A percentile compares a stretch with the other conserved stretches of the same genome.
These are phyloP conservation scores for Neurospora sp. DNA, from an alignment of 495 filamentous ascomycete species.

Conservation along the genomic window DNA sequence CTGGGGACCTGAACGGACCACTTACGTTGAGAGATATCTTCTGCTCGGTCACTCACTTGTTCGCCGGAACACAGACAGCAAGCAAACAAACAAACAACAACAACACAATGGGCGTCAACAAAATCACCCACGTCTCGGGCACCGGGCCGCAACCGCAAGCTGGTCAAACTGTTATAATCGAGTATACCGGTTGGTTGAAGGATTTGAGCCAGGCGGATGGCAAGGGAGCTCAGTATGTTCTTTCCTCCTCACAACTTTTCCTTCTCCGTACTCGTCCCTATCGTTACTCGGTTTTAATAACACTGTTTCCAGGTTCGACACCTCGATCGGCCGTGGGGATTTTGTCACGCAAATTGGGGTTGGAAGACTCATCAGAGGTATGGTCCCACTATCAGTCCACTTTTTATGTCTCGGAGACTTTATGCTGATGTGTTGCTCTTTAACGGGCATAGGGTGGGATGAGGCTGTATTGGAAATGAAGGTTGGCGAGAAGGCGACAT, in stretches of 20 bases:
- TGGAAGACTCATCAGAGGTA: constrained; percentile 72
- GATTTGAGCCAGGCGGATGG: constrained; percentile 42
- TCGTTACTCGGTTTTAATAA: background rate
- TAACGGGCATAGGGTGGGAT: constrained; percentile 60
- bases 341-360: constrained; percentile 62
- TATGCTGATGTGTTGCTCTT: constrained; percentile 3
- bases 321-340: constrained; percentile 53
- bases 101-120: constrained; percentile 39
- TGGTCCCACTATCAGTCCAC: constrained; percentile 2
- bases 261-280: background rate
- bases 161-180: constrained; percentile 63
- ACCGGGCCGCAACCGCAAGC: constrained; percentile 41
- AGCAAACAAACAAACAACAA: background rate
- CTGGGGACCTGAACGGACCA: background rate
- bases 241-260: background rate
- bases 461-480: constrained; percentile 72
- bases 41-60: background rate
- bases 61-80: background rate
- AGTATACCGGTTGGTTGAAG: constrained; percentile 76
- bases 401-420: background rate
- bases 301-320: constrained; percentile 56
- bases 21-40: background rate
- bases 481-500: constrained; percentile 66
- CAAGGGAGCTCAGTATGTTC: constrained; percentile 38
- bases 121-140: constrained; percentile 33